These are phyloP conservation scores for Psilocybe mexicana DNA, from an alignment of 1,284 basidiomycete genomes.

Conservation along the genomic window DNA sequence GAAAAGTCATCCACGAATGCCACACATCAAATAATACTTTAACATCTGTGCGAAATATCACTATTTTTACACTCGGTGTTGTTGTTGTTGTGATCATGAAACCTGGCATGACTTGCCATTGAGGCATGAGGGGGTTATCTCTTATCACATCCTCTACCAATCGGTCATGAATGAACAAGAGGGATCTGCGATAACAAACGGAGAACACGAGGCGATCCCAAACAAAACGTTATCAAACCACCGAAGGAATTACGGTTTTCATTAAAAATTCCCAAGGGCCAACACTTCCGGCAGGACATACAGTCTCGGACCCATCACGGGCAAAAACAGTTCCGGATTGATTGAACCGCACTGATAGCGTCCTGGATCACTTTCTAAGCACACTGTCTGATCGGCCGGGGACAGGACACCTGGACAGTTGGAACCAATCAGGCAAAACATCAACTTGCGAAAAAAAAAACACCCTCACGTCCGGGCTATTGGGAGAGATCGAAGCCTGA, in stretches of 20 bases:
- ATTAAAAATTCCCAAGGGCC: neutral
- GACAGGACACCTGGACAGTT: neutral
- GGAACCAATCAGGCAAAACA: neutral
- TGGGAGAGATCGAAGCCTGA: neutral
- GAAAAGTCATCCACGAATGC: neutral
- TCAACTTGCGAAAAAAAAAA: neutral
- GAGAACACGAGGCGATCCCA: neutral
- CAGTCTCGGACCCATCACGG: neutral
- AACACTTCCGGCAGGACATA: neutral
- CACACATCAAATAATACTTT: neutral
- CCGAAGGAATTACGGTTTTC: neutral
- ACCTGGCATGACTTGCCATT: neutral
- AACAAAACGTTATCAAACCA: neutral
- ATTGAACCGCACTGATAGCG: slow-evolving; percentile 9
- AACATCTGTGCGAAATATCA: neutral
- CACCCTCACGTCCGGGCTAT: neutral
- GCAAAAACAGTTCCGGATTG: neutral
- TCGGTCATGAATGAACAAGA: neutral
- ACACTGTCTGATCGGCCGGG: slow-evolving; percentile 1
- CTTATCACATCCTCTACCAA: neutral
- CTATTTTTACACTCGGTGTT: neutral
- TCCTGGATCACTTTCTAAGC: neutral
- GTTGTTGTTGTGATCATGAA: neutral
- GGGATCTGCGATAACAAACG: neutral
- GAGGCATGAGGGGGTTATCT: neutral